Evolutionary conservation across 441 rosid genomes (phyloP), one percentile per base, ranked within the genome.

Genomic region (Euphorbia corollata): DNA sequence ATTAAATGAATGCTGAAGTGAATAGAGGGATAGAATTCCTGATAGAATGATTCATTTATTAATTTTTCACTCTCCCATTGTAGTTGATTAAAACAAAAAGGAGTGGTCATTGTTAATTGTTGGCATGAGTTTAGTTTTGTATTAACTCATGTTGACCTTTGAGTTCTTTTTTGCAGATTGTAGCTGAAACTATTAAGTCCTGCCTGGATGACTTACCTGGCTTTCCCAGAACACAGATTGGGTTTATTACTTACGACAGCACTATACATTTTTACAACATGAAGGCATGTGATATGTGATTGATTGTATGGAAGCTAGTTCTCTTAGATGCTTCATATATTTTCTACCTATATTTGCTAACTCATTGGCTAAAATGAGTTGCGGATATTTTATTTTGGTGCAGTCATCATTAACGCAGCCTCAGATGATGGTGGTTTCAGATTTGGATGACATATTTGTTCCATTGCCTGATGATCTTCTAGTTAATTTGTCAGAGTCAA

Each of bases 351-450:
- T 27, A 27, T 50, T n/a, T 11, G 22, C 22, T 16, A n/a, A 30
- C 16, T 6, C 34, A 60, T 32, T 59, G 50, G 51, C 65, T 69
- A 50, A 50, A 69, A 68, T 65, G 65, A 59, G 71, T 69, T 61
- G 27, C 73, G 73, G 69, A 43, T 77, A 60, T 77, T 79, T 69
- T 45, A 59, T 71, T 47, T 61, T 54, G 63, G 54, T 81, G 86
- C 91, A 95, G 98, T 95, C 99, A 64, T 92, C 99, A 64, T 82
- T 95, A 81, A 85, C 86, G 43, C 99, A 95, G 75, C 97, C 98
- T 77, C 99, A 95, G 75, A 92, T 95, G 99, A 90, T 95, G 97
- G 98, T 95, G 68, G 95, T 95, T 70, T 87, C 99, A 1, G 99
- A 95, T 80, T 82, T 92, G 50, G 99, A 95, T 75, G 99, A 92